phyloP scores from a whole-genome alignment of 2,329 filamentous ascomycete species.

The Lecanicillium sp. region DNA sequence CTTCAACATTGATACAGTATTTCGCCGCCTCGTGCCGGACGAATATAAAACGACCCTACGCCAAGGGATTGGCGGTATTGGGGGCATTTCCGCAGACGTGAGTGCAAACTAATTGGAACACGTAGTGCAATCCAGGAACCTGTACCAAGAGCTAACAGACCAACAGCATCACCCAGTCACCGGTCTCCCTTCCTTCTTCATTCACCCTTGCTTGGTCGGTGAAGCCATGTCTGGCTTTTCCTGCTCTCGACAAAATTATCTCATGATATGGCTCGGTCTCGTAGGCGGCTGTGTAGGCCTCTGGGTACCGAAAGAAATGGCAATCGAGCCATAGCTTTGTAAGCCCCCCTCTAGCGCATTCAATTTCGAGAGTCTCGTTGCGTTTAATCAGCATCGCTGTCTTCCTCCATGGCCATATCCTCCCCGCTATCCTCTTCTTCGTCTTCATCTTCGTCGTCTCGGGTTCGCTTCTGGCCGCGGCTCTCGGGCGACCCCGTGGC shows the following conservation, averaged over 20 bases:
- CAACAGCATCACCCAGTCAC: conserved; percentile 74
- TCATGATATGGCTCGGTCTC: conserved; percentile 84
- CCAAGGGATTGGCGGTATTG: conserved; percentile 50
- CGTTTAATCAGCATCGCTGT: conserved; percentile 63
- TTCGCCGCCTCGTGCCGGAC: conserved; percentile 61
- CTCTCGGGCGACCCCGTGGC: conserved; percentile 42
- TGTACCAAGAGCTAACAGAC: not conserved
- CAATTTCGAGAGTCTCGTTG: not conserved
- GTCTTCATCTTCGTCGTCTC: conserved; percentile 51
- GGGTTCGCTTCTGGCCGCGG: conserved; percentile 61
- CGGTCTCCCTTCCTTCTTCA: conserved; percentile 73
- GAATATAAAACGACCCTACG: conserved; percentile 55
- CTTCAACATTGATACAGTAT: conserved; percentile 61
- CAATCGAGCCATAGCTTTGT: conserved; percentile 23
- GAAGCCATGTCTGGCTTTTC: conserved; percentile 66
- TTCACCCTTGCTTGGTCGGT: conserved; percentile 86
- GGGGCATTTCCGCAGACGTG: conserved; percentile 71
- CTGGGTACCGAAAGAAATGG: conserved; percentile 66
- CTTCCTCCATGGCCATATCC: conserved; percentile 62
- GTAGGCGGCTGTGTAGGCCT: conserved; percentile 75
- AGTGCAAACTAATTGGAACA: no score
- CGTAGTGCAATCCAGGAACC: no score
- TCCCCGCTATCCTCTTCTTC: conserved; percentile 62
- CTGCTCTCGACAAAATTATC: conserved; percentile 59
- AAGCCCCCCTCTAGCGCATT: conserved; percentile 3